Evolutionary conservation across 345 rosid species (phyloP).

Genomic region (Citrus trifoliata): DNA sequence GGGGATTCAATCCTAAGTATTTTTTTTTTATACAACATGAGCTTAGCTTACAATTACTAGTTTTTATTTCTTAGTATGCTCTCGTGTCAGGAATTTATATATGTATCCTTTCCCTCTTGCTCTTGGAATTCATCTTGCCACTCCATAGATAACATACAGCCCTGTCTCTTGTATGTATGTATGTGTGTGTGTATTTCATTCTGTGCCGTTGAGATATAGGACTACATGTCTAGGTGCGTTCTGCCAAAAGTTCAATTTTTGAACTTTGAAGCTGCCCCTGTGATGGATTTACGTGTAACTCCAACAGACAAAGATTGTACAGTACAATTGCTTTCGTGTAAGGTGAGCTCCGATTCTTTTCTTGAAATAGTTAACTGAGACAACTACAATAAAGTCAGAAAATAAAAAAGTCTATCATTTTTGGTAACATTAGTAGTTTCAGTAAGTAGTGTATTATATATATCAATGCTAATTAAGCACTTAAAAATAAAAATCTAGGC

Average conservation of each 20-base stretch:
- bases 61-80: not conserved
- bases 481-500: not conserved
- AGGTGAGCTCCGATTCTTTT: slow-evolving; percentile 43
- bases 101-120: not conserved
- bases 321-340: slow-evolving; percentile 77
- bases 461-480: not conserved
- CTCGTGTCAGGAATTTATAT: not conserved
- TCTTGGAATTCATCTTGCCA: not conserved
- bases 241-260: slow-evolving; percentile 61
- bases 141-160: not conserved
- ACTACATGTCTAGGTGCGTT: slow-evolving; percentile 49
- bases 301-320: slow-evolving; percentile 58
- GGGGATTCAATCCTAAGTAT: no score
- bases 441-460: not conserved
- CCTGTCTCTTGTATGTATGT: not conserved
- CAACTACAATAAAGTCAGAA: not conserved
- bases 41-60: not conserved
- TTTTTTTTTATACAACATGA: not conserved
- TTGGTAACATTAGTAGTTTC: not conserved
- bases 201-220: not conserved
- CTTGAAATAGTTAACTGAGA: not conserved
- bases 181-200: not conserved
- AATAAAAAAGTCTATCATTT: not conserved
- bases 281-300: slow-evolving; percentile 61
- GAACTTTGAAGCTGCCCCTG: slow-evolving; percentile 73